Conservation (phyloP, 2,329 filamentous ascomycete species). For the Colletotrichum incanum region DNA sequence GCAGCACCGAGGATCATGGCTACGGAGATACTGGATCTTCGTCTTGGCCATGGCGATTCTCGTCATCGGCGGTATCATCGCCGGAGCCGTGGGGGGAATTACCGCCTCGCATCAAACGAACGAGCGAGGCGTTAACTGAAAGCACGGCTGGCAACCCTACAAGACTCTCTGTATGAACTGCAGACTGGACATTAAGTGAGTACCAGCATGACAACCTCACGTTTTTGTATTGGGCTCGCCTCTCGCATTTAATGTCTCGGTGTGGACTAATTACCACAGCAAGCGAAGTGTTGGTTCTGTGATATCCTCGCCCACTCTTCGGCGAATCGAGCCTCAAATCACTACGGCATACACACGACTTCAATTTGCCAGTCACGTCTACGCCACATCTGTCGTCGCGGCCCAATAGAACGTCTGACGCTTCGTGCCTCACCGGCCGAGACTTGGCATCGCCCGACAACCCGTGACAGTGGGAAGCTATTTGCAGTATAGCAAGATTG, state of each 20-base stretch:
- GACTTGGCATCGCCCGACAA: background rate
- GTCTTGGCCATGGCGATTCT: slow-evolving; percentile 35
- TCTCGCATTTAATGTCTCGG: no score
- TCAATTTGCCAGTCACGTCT: background rate
- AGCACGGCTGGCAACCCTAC: no score
- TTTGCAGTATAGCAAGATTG: no score
- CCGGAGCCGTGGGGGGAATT: slow-evolving; percentile 32
- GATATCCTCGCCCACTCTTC: no score
- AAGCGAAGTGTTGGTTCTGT: background rate
- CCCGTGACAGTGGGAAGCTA: no score
- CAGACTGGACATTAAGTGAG: background rate
- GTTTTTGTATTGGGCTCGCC: background rate
- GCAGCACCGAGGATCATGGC: slow-evolving; percentile 9
- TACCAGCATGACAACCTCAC: fast-evolving
- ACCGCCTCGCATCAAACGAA: slow-evolving; percentile 17
- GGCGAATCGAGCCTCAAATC: background rate
- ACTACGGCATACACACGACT: no score
- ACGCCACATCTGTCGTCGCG: background rate
- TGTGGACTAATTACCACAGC: background rate
- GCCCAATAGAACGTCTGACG: no score
- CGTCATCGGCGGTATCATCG: slow-evolving; percentile 31
- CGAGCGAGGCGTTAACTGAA: background rate
- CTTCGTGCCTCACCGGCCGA: background rate
- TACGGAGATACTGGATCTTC: slow-evolving; percentile 38
- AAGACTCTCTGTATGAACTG: background rate